These are phyloP conservation scores for Diversispora epigaea DNA, from an alignment of 192 early-diverging fungal species.

Conservation along the genomic window DNA sequence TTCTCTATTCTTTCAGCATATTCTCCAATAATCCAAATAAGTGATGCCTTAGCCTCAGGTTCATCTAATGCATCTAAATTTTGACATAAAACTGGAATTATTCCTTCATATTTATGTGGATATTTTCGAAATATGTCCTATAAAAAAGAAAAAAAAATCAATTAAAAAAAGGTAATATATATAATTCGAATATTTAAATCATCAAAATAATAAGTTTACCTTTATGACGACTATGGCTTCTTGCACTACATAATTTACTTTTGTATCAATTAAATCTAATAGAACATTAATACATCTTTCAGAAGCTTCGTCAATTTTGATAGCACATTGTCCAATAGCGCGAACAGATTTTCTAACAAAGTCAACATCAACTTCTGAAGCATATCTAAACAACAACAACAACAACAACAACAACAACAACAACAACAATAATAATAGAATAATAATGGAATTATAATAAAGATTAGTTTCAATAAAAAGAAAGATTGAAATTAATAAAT, in stretches of 20 bases:
- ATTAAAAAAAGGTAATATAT: background rate
- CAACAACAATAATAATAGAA: background rate
- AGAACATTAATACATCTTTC: constrained; percentile 86
- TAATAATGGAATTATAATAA: too few relatives aligned
- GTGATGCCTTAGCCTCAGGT: constrained; percentile 84
- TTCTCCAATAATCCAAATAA: constrained; percentile 97
- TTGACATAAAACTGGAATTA: constrained; percentile 86
- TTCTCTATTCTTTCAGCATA: constrained; percentile 90
- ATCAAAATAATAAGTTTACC: constrained; percentile 40
- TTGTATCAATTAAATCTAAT: constrained; percentile 85
- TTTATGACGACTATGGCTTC: constrained; percentile 88
- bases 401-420: background rate
- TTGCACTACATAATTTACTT: constrained; percentile 88
- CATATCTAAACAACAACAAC: constrained; percentile 58
- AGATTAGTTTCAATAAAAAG: too few relatives aligned
- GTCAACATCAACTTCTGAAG: constrained; percentile 95
- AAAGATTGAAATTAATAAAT: too few relatives aligned
- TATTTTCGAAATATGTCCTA: constrained; percentile 95
- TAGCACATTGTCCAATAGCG: constrained; percentile 91
- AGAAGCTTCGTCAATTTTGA: constrained; percentile 85
- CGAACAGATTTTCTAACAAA: constrained; percentile 87
- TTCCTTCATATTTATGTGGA: constrained; percentile 80
- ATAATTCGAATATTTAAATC: background rate
- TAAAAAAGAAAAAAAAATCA: background rate
- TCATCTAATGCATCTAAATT: constrained; percentile 87